Percentiles rank a stretch among this genome's conserved stretches.
phyloP scores from a whole-genome alignment of 306 rosid genomes.

The Lathyrus sativus region DNA sequence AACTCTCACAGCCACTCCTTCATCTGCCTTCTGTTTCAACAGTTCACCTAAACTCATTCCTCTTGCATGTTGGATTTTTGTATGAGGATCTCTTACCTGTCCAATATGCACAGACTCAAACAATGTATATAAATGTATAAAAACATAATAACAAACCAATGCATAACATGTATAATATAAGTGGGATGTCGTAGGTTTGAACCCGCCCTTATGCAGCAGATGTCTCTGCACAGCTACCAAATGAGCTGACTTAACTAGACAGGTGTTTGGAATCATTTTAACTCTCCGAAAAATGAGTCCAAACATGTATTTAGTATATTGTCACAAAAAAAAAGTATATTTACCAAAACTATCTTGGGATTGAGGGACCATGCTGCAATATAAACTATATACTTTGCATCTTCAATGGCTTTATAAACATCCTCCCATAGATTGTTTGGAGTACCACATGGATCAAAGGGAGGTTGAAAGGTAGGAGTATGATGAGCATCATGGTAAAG shows the following conservation, averaged over 20 bases:
- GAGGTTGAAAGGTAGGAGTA: constrained; percentile 68
- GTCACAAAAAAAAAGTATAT: not conserved
- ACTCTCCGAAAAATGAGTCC: not conserved
- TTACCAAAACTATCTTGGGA: constrained; percentile 76
- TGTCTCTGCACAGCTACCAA: no score
- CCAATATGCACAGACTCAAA: constrained; percentile 17
- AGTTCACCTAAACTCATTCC: constrained; percentile 80
- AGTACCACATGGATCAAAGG: constrained; percentile 49
- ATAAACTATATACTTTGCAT: constrained; percentile 72
- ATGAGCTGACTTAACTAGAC: no score
- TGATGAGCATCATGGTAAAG: constrained; percentile 96
- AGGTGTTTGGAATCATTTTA: not conserved
- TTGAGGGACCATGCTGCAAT: constrained; percentile 93
- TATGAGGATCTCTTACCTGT: constrained; percentile 80
- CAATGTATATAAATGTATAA: not conserved
- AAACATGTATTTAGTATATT: not conserved
- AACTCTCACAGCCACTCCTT: constrained; percentile 85
- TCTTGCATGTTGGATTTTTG: constrained; percentile 73
- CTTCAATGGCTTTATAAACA: constrained; percentile 81
- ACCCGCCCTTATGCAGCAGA: no score
- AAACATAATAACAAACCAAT: no score
- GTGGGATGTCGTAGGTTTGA: no score
- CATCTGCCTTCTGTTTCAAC: constrained; percentile 79
- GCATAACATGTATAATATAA: no score
- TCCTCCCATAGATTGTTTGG: constrained; percentile 89